Evolutionary conservation across 768 basidiomycete species (phyloP), one percentile per base, ranked within the genome.

Genomic region (Pisolithus microcarpus): DNA sequence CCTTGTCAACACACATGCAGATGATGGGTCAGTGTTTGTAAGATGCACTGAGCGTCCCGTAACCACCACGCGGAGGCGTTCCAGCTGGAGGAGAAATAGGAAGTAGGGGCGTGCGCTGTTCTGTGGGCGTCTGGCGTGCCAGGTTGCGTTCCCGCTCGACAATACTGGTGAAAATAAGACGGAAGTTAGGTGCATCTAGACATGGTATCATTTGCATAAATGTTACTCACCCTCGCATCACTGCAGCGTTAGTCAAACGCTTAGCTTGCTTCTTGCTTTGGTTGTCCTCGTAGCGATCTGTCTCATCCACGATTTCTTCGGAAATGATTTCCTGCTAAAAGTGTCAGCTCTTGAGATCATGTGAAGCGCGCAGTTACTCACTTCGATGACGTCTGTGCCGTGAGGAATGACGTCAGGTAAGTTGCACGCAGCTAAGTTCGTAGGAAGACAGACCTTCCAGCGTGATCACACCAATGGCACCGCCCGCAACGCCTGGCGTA

Each of bases 271-370:
- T 77, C 62, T 92, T 93, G 47, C 81, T 84, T 44, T 82, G 82
- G 61, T 95, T 96, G 58, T 91, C 89, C 56, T 89, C 83, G 58
- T 87, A 94, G 24, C 83, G 77, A 68, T 96, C 93, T 2, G 92
- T 95, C 68, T 96, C 93, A 60, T 95, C 93, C 28, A 95, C 87
- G 49, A 96, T 95, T 65, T 96, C 94, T 69, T 96, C 92, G 0
- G 87, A 85, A 18, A 97, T 90, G 55, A 98, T 96, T 76, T 95
- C 93, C 78, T 90, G 68, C 55, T 63, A 65, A 53, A 48, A 38
- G 50, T 52, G 34, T 49, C 5, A 50, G 9, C 10, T 26, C 44
- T 34, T 24, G 50, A 36, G 31, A 15, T 38, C 10, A 30, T 28
- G 43, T 5, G 19, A 36, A 47, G 37, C 11, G 46, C 43, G 54